Evolutionary conservation across 306 rosid species (phyloP).

Genomic region (Acacia confusa): DNA sequence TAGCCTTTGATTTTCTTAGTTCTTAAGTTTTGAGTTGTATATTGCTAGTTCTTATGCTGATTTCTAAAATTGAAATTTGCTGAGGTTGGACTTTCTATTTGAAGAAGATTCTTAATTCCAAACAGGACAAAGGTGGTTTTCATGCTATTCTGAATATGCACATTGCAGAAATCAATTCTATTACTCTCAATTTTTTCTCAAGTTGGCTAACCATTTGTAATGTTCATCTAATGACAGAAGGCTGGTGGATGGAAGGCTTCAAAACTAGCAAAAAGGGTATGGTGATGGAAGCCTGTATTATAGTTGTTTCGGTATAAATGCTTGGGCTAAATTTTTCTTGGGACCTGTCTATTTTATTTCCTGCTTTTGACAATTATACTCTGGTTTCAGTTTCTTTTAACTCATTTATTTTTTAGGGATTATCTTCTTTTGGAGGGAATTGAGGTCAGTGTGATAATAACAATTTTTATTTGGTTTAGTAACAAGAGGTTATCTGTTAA

Average conservation of each 20-base stretch:
- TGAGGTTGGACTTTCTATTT: slow-evolving; percentile 87
- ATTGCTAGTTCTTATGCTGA: slow-evolving; percentile 29
- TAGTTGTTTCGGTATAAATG: not conserved
- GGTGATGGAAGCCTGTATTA: slow-evolving; percentile 8
- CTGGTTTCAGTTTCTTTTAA: not conserved
- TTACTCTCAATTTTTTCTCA: slow-evolving; percentile 28
- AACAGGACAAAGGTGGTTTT: slow-evolving; percentile 61
- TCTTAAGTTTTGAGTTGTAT: slow-evolving; percentile 13
- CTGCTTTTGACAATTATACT: not conserved
- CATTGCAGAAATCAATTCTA: slow-evolving; percentile 26
- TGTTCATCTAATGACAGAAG: slow-evolving; percentile 77
- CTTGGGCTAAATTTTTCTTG: not conserved
- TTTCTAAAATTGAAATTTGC: slow-evolving; percentile 45
- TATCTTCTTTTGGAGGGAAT: not conserved
- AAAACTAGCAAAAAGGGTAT: slow-evolving; percentile 91
- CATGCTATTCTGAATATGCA: slow-evolving; percentile 27
- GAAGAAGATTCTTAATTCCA: slow-evolving; percentile 89
- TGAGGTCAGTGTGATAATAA: not conserved
- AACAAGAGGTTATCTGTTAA: slow-evolving; percentile 33
- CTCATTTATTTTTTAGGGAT: not conserved
- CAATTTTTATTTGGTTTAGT: slow-evolving; percentile 19
- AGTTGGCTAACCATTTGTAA: slow-evolving; percentile 44
- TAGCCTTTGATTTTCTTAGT: not conserved
- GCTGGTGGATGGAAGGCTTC: slow-evolving; percentile 69
- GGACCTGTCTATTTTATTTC: not conserved